Conservation (phyloP, 2,329 filamentous ascomycete species). For the Onygenales sp. region DNA sequence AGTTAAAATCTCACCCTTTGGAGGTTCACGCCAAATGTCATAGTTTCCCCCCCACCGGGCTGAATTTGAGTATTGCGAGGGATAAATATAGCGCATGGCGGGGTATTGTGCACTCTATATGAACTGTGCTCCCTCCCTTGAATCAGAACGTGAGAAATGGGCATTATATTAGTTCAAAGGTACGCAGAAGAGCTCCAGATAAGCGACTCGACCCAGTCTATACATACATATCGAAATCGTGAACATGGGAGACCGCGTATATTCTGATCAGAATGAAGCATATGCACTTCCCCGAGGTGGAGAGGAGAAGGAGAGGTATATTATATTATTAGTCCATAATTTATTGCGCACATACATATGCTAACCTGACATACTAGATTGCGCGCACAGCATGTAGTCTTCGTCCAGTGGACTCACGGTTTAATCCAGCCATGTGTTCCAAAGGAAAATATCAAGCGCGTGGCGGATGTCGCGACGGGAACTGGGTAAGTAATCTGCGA, state of each 20-base stretch:
- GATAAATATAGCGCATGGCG: no score
- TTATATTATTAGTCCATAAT: neutral
- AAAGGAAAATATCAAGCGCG: neutral
- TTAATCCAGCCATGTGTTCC: neutral
- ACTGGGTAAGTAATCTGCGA: neutral
- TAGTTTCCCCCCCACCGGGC: no score
- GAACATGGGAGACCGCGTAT: neutral
- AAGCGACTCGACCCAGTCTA: neutral
- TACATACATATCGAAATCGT: neutral
- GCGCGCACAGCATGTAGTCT: neutral
- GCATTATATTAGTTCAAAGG: no score
- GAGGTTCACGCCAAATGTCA: no score
- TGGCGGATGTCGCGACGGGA: neutral
- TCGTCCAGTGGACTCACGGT: neutral
- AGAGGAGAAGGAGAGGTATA: neutral
- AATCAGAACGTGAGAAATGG: no score
- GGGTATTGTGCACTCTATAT: no score
- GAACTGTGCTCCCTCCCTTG: no score
- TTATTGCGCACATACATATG: neutral
- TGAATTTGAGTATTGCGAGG: no score
- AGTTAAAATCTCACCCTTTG: no score
- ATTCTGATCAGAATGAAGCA: neutral
- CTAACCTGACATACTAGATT: neutral
- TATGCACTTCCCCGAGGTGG: neutral
- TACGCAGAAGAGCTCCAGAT: conserved; percentile 7